Evolutionary conservation across 2,329 filamentous ascomycete species (phyloP).

Genomic region (Fusarium sp.): DNA sequence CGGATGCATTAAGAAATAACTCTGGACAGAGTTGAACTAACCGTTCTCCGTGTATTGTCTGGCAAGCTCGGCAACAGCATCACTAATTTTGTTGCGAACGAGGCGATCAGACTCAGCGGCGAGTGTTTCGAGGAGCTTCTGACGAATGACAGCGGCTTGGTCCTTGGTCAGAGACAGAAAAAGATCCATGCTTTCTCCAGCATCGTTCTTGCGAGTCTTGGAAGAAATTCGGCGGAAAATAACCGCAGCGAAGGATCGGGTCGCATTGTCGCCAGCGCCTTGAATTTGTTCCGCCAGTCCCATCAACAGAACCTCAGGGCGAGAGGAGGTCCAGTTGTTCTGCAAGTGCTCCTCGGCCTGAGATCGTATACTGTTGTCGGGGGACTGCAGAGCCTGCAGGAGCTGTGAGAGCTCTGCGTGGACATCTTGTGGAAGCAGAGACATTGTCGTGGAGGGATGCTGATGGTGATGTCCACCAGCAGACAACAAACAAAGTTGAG

Average conservation of each 20-base stretch:
- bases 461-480: conserved; percentile 50
- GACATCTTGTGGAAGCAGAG: conserved; percentile 85
- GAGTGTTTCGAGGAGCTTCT: conserved; percentile 84
- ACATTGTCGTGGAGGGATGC: conserved; percentile 68
- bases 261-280: conserved; percentile 79
- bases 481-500: conserved; percentile 39
- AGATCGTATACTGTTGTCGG: conserved; percentile 87
- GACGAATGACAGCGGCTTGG: conserved; percentile 81
- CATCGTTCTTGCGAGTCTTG: conserved; percentile 82
- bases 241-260: conserved; percentile 90
- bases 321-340: conserved; percentile 85
- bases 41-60: conserved; percentile 94
- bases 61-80: conserved; percentile 96
- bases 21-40: conserved; percentile 60
- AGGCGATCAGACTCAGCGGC: conserved; percentile 77
- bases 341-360: conserved; percentile 92
- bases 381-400: conserved; percentile 86
- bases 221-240: conserved; percentile 94
- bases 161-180: conserved; percentile 83
- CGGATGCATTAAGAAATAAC: background rate
- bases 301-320: conserved; percentile 91
- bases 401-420: conserved; percentile 88
- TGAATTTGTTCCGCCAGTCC: conserved; percentile 93
- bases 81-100: conserved; percentile 94
- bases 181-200: conserved; percentile 80